A percentile compares a stretch with the other conserved stretches of the same genome.
These are phyloP conservation scores for Apiospora sp. DNA, from an alignment of 2,329 filamentous ascomycete species.

Conservation along the genomic window DNA sequence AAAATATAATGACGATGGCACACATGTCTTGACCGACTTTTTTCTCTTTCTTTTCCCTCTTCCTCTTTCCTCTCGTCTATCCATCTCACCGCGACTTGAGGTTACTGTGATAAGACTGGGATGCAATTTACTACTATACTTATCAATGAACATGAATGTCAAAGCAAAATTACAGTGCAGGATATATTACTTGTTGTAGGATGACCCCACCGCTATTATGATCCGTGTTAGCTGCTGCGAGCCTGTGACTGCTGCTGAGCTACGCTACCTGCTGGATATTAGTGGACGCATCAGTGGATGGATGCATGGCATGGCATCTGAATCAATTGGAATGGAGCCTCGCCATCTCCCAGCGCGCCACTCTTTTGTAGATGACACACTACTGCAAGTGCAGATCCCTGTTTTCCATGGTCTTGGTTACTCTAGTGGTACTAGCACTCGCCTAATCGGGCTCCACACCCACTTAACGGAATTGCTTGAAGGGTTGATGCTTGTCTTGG, in stretches of 20 bases:
- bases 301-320: neutral
- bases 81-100: constrained; percentile 9
- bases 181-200: neutral
- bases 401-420: constrained; percentile 17
- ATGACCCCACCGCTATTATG: neutral
- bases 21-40: constrained; percentile 13
- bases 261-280: neutral
- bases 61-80: neutral
- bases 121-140: neutral
- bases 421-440: constrained; percentile 16
- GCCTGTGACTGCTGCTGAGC: neutral
- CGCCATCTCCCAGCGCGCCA: neutral
- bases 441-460: constrained; percentile 1
- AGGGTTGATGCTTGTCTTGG: constrained; percentile 15
- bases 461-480: constrained; percentile 13
- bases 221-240: neutral
- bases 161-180: neutral
- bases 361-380: constrained; percentile 14
- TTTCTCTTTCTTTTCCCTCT: neutral
- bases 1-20: neutral
- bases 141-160: neutral
- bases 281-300: neutral
- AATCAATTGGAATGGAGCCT: neutral
- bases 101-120: neutral
- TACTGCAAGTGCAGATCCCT: constrained; percentile 15